Evolutionary conservation across 345 rosid species (phyloP), one percentile per base, ranked within the genome.

Genomic region (Boechera divaricarpa): DNA sequence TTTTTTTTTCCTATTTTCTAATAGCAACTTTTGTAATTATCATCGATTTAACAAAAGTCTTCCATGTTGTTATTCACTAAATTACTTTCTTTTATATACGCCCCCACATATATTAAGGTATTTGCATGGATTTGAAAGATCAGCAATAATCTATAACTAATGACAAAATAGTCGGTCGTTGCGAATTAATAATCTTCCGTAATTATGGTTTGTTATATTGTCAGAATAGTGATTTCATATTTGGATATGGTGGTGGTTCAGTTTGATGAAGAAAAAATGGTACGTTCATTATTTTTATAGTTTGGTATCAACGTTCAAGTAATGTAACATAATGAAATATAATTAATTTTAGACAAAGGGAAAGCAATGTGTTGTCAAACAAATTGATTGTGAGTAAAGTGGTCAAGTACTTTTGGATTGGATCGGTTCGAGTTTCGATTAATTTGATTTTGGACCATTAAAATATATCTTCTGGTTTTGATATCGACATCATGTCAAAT

Each of bases 41-140:
- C 7, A 6, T 13, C 6, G n/a, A 44, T 7, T 44, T 13, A 44
- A 44, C 6, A 13, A 44, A 44, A 12, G 48, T 44, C n/a, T 12
- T 44, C 52, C n/a, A 48, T 48, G 24, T 48, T 47, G 52, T 9
- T 47, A n/a, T 47, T 48, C 16, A 5, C 53, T n/a, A 18, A 15
- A 2, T 6, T 48, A 48, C 10, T 28, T 21, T 28, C 10, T 38
- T 38, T 9, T 41, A 41, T 10, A 41, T 13, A 44, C 5, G 1
- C 5, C 4, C 48, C 1, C 6, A 44, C 48, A 13, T 9, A 18
- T 18, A 8, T 18, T 18, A 18, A 51, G 26, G 5, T 52, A 65
- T 48, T 28, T 75, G 69, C 74, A 76, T 76, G 69, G 74, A 68
- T 76, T 69, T 60, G 74, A 69, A 47, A 16, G 51, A 60, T 52